Base-by-base conservation (phyloP, 306 rosid genomes). In the Mimosa bimucronata region DNA sequence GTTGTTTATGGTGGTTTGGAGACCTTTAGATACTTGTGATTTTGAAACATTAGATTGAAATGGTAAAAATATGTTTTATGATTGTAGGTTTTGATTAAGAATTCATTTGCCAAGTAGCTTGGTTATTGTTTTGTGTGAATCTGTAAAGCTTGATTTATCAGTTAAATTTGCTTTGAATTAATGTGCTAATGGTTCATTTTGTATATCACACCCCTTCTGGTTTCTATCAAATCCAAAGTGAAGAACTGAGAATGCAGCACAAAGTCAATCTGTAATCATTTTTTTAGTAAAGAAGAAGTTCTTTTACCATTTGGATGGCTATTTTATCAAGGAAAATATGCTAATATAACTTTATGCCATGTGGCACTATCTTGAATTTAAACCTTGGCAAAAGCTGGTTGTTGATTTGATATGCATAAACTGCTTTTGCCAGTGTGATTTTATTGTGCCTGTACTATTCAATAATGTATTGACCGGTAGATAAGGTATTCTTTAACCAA, bases 31-130 rank as follows among this genome's bases (percentile, higher is more conserved):
- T 48, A 25, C 57, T 61, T 42, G 44, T 61, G 30, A 44, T 55
- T 76, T 76, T 44, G 70, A 60, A 30, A 10, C 19, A 6, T 75
- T 60, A 31, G 70, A 31, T 66, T 38, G 70, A 31, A 75, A 61
- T 26, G 25, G 18, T 2, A 11, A 23, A 16, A 42, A 21, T 48
- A 11, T 31, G 29, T 44, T 44, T 42, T 29, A n/a, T 61, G 2
- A 23, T 60, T 25, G 42, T 42, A 18, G 50, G 5, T 45, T 58
- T 16, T 16, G 37, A 28, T 61, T 44, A 23, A 42, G 19, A 19
- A 75, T 9, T 25, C 16, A 5, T 41, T 60, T 50, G 9, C 16
- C 71, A 16, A 21, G 66, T 75, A 26, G 23, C 60, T 41, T 26
- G 57, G 11, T 44, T 28, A 18, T 23, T 37, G 38, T 58, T 75